Evolutionary conservation across 768 basidiomycete genomes (phyloP), one percentile per base, ranked within the genome.

Genomic region (Phylloporus arenicola): DNA sequence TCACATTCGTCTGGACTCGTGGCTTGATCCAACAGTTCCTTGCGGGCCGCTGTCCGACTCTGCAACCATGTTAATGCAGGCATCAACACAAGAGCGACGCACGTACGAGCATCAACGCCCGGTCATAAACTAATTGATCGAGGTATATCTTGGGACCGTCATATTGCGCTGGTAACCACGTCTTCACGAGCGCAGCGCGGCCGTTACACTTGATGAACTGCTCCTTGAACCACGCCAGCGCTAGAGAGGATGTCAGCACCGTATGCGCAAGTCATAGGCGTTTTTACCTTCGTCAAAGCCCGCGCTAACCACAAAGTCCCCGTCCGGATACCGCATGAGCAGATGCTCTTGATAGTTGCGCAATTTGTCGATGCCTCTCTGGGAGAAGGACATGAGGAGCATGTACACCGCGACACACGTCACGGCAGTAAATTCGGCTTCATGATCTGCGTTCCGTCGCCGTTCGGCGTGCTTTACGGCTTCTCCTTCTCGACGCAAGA

Each of bases 151-250:
- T 85, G 0, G 88, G 83, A 1, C 89, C 89, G 17, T 85, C 81
- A 52, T 92, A 88, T 50, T 88, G 87, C 45, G 79, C 79, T 6
- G 89, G 88, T 13, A 92, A 66, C 88, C 90, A 92, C 0, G 87
- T 88, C 78, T 89, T 91, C 38, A 92, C 86, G 16, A 88, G 68
- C 42, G 90, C 84, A 16, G 91, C 90, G 35, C 94, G 88, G 51
- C 95, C 92, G 61, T 90, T 89, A 62, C 92, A 95, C 64, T 94
- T 93, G 60, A 93, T 82, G 67, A 96, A 99, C 55, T 92, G 86
- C 12, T 86, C 83, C 62, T 88, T 89, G 72, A 96, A 93, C 94
- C 93, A 99, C 46, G 81, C 70, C 33, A 90, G 71, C 6, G 89
- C 89, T 91, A 42, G 24, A 30, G 33, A 3, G 49, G 17, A 7